Base-by-base conservation (phyloP, 768 basidiomycete species). In the Hemileccinum rubropunctum region DNA sequence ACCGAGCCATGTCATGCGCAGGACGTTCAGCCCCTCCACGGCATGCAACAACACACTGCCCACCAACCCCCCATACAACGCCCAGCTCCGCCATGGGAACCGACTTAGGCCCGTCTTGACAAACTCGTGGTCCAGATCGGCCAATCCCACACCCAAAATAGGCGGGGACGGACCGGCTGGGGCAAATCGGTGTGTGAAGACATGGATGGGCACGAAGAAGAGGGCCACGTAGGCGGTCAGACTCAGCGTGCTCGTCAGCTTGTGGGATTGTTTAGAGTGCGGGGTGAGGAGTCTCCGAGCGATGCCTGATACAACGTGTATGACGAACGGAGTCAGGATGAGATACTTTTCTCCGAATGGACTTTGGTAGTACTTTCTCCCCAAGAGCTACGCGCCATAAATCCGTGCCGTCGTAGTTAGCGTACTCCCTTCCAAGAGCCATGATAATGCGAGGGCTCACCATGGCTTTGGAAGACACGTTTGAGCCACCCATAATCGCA, bases 351-450 rank as follows among this genome's bases (percentile, higher is more conserved):
- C 90, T 18, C 80, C 79, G 45, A 84, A 75, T 0, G 70, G 48
- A 0, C 85, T 87, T 62, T 93, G 89, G 65, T 95, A 94, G 68
- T 91, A 91, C 68, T 91, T 91, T 45, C 91, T 72, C 11, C 90
- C 88, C 12, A 95, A 73, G 38, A 94, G 72, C 89, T 93, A 17
- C 8, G 20, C 6, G 13, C 11, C 13, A 17, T 27, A 13, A 23
- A 10, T 18, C 18, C 12, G 32, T 13, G 26, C n/a, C 18, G 15
- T 11, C 18, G 3, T 17, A 6, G 36, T 47, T 12, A 50, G 34
- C 17, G 3, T 33, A 33, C 26, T 27, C 23, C 35, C 18, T 17
- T n/a, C 12, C 11, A 27, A 10, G 26, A n/a, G 11, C n/a, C 7
- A 18, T 17, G 6, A 14, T 15, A 14, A 30, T 23, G 21, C 8